phyloP scores from a whole-genome alignment of 495 filamentous ascomycete species.

The Penicillium desertorum region DNA sequence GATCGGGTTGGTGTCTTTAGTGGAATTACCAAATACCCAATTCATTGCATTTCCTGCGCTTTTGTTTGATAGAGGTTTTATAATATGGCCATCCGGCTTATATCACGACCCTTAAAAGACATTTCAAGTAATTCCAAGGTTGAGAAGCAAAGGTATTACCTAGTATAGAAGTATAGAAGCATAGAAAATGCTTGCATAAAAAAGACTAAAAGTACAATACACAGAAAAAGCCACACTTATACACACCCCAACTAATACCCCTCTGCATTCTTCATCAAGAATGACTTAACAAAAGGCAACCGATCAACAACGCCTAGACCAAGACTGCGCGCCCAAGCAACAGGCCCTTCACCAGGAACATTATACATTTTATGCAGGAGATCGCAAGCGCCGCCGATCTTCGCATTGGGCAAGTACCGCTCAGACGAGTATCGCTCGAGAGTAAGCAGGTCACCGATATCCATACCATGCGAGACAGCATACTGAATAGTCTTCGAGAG shows the following conservation, averaged over 20 bases:
- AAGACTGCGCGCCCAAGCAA: slow-evolving; percentile 73
- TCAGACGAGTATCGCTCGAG: slow-evolving; percentile 78
- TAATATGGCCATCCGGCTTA: background rate
- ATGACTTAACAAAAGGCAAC: slow-evolving; percentile 75
- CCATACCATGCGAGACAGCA: slow-evolving; percentile 78
- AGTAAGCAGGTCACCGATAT: slow-evolving; percentile 71
- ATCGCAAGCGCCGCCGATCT: slow-evolving; percentile 86
- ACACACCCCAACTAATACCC: slow-evolving; percentile 40
- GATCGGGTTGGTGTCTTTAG: background rate
- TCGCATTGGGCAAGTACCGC: slow-evolving; percentile 77
- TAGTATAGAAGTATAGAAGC: background rate
- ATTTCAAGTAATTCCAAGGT: background rate
- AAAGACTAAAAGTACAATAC: slow-evolving; percentile 23
- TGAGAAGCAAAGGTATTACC: background rate
- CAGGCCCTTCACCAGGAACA: slow-evolving; percentile 63
- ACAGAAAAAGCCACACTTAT: slow-evolving; percentile 10
- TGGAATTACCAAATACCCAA: slow-evolving; percentile 22
- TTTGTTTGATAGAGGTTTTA: slow-evolving; percentile 1
- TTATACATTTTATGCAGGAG: slow-evolving; percentile 92
- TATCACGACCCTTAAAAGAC: background rate
- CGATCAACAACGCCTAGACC: slow-evolving; percentile 76
- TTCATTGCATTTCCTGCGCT: slow-evolving; percentile 11
- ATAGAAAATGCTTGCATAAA: slow-evolving; percentile 8
- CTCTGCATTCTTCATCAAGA: slow-evolving; percentile 88
- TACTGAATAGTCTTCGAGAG: slow-evolving; percentile 71